Percentiles rank a stretch among this genome's conserved stretches.
These are phyloP conservation scores for Tubosaeta sp. DNA, from an alignment of 768 basidiomycete genomes.

Conservation along the genomic window DNA sequence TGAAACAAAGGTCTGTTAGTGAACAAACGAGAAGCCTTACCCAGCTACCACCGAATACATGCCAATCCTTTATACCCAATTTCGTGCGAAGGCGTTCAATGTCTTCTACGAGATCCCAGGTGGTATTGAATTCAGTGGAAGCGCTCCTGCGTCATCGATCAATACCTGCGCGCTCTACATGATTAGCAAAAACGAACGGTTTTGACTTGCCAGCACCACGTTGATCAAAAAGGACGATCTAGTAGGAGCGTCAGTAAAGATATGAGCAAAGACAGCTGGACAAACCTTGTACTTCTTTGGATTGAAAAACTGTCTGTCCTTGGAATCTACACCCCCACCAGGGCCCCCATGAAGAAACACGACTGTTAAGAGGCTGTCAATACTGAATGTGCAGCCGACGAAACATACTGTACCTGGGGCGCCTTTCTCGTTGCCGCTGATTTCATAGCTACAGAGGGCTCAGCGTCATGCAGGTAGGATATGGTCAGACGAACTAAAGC, in stretches of 20 bases:
- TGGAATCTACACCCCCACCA: conserved; percentile 66
- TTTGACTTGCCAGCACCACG: conserved; percentile 84
- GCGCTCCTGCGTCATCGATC: conserved; percentile 50
- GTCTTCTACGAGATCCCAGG: conserved; percentile 90
- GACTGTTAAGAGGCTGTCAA: conserved; percentile 37
- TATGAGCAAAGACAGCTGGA: background rate
- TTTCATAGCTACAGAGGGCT: conserved; percentile 57
- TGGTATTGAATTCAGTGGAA: conserved; percentile 81
- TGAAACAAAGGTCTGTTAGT: background rate
- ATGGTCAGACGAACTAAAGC: conserved; percentile 55
- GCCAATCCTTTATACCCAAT: conserved; percentile 80
- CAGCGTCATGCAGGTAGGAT: background rate
- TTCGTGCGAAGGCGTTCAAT: conserved; percentile 78
- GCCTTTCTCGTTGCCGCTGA: conserved; percentile 75
- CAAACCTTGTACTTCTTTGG: conserved; percentile 77
- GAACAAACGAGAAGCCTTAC: conserved; percentile 35
- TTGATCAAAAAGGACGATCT: conserved; percentile 90
- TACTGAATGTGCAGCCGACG: background rate
- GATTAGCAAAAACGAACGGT: conserved; percentile 50
- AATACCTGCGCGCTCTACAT: background rate
- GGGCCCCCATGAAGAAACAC: conserved; percentile 86
- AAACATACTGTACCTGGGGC: conserved; percentile 49
- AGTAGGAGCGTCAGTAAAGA: conserved; percentile 2
- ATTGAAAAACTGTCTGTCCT: conserved; percentile 79
- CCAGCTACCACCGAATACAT: conserved; percentile 95